A percentile compares a stretch with the other conserved stretches of the same genome.
These are phyloP conservation scores for Tolypocladium inflatum DNA, from an alignment of 2,329 filamentous ascomycete species.

Conservation along the genomic window DNA sequence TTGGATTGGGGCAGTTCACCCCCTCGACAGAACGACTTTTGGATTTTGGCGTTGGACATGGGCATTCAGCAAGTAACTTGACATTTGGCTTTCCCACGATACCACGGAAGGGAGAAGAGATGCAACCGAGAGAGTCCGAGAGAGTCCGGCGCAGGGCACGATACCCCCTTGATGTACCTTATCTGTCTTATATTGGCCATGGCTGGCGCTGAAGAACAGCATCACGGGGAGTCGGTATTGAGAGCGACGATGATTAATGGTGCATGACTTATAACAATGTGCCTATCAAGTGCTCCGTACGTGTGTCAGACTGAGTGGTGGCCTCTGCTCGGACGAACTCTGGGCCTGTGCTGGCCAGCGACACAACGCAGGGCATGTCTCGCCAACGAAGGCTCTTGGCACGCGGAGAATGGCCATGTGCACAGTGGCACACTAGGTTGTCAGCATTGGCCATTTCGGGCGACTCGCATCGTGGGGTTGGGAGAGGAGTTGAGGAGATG, in stretches of 20 bases:
- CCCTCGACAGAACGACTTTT: neutral
- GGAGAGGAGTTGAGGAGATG: neutral
- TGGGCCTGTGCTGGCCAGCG: neutral
- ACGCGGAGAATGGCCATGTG: neutral
- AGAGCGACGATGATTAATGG: no score
- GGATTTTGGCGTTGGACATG: constrained; percentile 2
- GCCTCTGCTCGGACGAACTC: neutral
- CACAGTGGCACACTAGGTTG: neutral
- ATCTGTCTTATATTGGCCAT: neutral
- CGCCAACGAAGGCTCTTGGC: neutral
- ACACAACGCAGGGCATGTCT: neutral
- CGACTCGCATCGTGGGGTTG: neutral
- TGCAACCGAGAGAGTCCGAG: neutral
- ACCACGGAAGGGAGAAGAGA: constrained; percentile 3
- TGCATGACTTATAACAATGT: neutral
- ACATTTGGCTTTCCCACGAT: constrained; percentile 7
- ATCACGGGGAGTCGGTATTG: neutral
- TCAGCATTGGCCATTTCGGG: neutral
- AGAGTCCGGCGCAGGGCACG: constrained; percentile 7
- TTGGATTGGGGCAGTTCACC: no score
- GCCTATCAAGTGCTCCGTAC: neutral
- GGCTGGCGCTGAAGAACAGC: neutral
- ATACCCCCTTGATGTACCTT: constrained; percentile 6
- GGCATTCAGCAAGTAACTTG: constrained; percentile 4
- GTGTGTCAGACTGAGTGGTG: neutral